These are phyloP conservation scores for Macadamia tetraphylla DNA, from an alignment of 164 flowering plant species.

Conservation along the genomic window DNA sequence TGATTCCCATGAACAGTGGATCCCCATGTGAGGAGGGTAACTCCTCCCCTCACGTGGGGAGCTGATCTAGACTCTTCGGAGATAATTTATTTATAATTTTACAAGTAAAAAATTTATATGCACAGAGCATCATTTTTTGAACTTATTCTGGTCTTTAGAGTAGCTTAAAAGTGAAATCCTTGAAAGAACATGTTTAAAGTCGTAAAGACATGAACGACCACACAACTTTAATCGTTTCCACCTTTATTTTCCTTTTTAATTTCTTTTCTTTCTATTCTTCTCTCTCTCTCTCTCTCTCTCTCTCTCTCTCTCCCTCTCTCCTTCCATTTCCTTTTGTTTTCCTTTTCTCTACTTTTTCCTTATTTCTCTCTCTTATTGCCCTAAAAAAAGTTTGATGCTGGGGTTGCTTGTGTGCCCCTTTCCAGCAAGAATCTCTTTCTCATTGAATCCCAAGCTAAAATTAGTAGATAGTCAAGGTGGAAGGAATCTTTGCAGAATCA, in stretches of 20 bases:
- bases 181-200: neutral
- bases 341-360: slow-evolving; percentile 15
- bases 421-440: slow-evolving; percentile 4
- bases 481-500: neutral
- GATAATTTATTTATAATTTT: too few relatives aligned
- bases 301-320: neutral
- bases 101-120: too few relatives aligned
- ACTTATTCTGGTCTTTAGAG: too few relatives aligned
- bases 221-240: neutral
- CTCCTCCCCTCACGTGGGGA: too few relatives aligned
- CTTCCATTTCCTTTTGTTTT: slow-evolving; percentile 13
- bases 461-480: neutral
- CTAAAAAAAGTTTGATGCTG: slow-evolving; percentile 26
- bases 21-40: too few relatives aligned
- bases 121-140: too few relatives aligned
- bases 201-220: neutral
- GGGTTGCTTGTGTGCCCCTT: slow-evolving; percentile 28
- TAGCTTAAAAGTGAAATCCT: too few relatives aligned
- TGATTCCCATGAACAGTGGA: too few relatives aligned
- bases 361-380: slow-evolving; percentile 35
- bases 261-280: slow-evolving; percentile 5
- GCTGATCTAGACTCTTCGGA: too few relatives aligned
- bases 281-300: slow-evolving; percentile 5
- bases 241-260: slow-evolving; percentile 9
- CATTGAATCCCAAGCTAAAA: slow-evolving; percentile 4